Conservation (phyloP, 306 rosid genomes). For the Cucumis sativus region Cucumber_9930_V3 NC_026656.2:21720501-21721000, state of each 20-base stretch:
- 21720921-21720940: slow-evolving; percentile 37
- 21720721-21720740: background rate
- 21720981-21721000: slow-evolving; percentile 4
- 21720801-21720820: background rate
- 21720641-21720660: background rate
- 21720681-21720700: background rate
- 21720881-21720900: slow-evolving; percentile 81
- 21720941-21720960: background rate
- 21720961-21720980: slow-evolving; percentile 14
- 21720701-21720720: background rate
- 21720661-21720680: background rate
- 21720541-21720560: background rate
- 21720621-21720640: background rate
- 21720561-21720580: background rate
- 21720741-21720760: background rate
- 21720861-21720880: slow-evolving; percentile 87
- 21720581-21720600: background rate
- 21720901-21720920: slow-evolving; percentile 84
- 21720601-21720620: background rate
- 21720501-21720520: background rate
- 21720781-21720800: background rate
- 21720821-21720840: background rate
- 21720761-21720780: background rate
- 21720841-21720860: slow-evolving; percentile 21
- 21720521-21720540: background rate